Evolutionary conservation across 2,329 filamentous ascomycete species (phyloP), one percentile per base, ranked within the genome.

Genomic region (Paraphaeosphaeria minitans): DNA sequence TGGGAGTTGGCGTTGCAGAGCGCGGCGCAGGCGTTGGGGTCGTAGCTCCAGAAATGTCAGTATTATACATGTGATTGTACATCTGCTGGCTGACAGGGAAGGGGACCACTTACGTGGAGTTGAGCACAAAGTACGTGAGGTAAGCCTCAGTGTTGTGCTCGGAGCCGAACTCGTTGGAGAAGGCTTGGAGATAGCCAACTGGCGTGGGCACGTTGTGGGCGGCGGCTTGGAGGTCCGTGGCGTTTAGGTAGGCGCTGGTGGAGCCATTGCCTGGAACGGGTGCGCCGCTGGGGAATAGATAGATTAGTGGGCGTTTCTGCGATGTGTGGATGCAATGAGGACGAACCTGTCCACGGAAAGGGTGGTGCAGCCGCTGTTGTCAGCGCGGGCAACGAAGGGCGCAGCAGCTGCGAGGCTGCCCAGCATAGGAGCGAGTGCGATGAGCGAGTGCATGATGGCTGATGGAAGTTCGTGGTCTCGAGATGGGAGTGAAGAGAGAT

Each of bases 21-120:
- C 3, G 42, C 42, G 19, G 71, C 60, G 55, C 71, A 75, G 35
- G 35, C 35, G 13, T 14, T 2, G 16, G 35, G 13, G 35, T 39
- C 35, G 35, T 39, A 39, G 7, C 35, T 39, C 24, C 6, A 27
- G 24, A 27, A 3, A 27, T 27, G 24, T 27, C 3, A 27, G 24
- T 27, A 27, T 27, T 27, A 27, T 6, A 27, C 24, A 27, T 27
- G 7, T 9, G 16, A 6, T n/a, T 7, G 13, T 39, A 12, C 3
- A 12, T 37, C 3, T 6, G 35, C 16, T 3, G 16, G 35, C n/a
- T n/a, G 4, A 4, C 13, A 16, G 14, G 35, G 8, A 39, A 5
- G 35, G 16, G 13, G 16, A 13, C 8, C 8, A 39, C 35, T 2
- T 39, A 39, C 35, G 35, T 39, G 4, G 35, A 14, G 35, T 39